These are phyloP conservation scores for Podila minutissima DNA, from an alignment of 192 early-diverging fungal species.

Conservation along the genomic window DNA sequence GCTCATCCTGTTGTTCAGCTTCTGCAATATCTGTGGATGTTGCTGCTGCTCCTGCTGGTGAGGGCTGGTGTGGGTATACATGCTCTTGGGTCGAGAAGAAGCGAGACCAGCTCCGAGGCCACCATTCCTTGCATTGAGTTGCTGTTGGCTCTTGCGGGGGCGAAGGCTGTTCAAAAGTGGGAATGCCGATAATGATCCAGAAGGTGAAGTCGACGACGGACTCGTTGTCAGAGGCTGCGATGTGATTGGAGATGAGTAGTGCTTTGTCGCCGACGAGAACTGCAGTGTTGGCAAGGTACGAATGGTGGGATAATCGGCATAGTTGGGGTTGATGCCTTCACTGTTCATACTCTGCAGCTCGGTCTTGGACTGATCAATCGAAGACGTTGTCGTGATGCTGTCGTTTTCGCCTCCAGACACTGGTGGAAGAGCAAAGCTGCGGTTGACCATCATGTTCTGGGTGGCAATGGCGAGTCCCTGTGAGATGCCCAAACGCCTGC, in stretches of 20 bases:
- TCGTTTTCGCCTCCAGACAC: slow-evolving; percentile 1
- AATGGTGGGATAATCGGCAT: slow-evolving; percentile 21
- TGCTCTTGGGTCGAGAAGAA: slow-evolving; percentile 32
- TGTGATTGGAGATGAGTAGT: slow-evolving; percentile 8
- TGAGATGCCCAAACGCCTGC: slow-evolving; percentile 7
- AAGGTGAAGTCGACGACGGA: slow-evolving; percentile 9
- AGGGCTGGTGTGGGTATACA: slow-evolving; percentile 7
- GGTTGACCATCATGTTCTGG: slow-evolving; percentile 45
- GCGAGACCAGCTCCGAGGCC: background rate
- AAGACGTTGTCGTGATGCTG: background rate
- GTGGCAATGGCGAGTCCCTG: slow-evolving; percentile 41
- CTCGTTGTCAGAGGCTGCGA: slow-evolving; percentile 19
- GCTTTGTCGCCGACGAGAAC: slow-evolving; percentile 2
- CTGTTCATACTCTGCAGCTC: slow-evolving; percentile 27
- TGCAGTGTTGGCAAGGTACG: slow-evolving; percentile 30
- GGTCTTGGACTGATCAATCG: background rate
- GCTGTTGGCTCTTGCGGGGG: slow-evolving; percentile 44
- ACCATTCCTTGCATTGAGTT: background rate
- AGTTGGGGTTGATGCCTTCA: slow-evolving; percentile 43
- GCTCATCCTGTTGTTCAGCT: slow-evolving; percentile 33
- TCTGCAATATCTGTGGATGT: slow-evolving; percentile 1
- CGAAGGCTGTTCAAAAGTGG: slow-evolving; percentile 40
- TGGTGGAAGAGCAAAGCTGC: slow-evolving; percentile 36
- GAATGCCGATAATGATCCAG: slow-evolving; percentile 33
- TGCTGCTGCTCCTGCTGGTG: slow-evolving; percentile 17